phyloP scores from a whole-genome alignment of 2,329 filamentous ascomycete genomes.

The Periconia digitata region DNA sequence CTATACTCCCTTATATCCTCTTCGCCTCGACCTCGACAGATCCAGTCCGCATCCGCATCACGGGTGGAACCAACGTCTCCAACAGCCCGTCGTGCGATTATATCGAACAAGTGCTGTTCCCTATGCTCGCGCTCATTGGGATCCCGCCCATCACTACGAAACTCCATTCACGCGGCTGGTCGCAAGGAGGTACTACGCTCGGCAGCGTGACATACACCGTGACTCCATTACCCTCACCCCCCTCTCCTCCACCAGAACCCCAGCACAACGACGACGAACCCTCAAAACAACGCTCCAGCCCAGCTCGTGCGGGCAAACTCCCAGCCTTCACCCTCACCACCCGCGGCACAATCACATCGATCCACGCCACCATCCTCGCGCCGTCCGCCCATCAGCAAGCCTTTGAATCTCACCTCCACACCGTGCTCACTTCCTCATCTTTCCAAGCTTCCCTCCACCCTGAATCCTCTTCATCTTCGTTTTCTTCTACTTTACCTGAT shows the following conservation, averaged over 20 bases:
- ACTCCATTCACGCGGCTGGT: conserved; percentile 58
- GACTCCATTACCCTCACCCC: conserved; percentile 39
- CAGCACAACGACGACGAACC: no score
- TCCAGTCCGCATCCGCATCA: conserved; percentile 37
- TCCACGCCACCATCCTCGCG: conserved; percentile 44
- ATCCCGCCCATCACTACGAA: conserved; percentile 49
- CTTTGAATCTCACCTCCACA: conserved; percentile 27
- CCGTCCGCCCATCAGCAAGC: conserved; percentile 34
- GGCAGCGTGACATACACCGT: conserved; percentile 55
- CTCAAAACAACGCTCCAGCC: no score
- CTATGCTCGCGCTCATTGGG: conserved; percentile 54
- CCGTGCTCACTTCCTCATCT: conserved; percentile 22
- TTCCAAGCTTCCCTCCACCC: conserved; percentile 18
- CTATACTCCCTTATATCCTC: conserved; percentile 60
- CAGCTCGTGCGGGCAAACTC: conserved; percentile 21
- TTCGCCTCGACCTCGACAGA: conserved; percentile 30
- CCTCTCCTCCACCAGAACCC: no score
- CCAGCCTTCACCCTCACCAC: conserved; percentile 40
- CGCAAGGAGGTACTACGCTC: conserved; percentile 47
- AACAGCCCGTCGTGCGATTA: conserved; percentile 60
- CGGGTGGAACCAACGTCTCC: conserved; percentile 61
- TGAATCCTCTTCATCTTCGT: no score
- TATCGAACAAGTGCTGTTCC: conserved; percentile 56
- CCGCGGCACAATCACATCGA: conserved; percentile 25
- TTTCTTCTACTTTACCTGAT: no score